Conservation (phyloP, 345 rosid species). For the Arabis alpina region DNA sequence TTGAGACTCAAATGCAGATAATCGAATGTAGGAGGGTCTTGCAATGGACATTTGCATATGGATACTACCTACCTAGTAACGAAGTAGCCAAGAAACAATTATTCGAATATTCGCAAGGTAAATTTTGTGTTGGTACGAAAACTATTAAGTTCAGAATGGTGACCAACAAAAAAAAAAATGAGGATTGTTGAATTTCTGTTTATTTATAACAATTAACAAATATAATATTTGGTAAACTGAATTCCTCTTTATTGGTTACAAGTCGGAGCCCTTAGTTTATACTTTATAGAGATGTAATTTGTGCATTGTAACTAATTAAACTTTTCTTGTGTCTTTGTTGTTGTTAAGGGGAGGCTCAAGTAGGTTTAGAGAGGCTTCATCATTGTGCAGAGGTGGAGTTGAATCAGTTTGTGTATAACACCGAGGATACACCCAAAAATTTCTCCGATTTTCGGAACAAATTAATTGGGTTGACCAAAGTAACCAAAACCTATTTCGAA, state of each 20-base stretch:
- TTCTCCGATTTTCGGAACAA: constrained; percentile 62
- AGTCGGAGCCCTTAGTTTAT: no score
- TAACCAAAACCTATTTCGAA: constrained; percentile 74
- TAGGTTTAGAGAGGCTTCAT: constrained; percentile 41
- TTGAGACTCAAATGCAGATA: no score
- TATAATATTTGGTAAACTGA: no score
- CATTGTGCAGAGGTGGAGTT: constrained; percentile 32
- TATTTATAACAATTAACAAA: no score
- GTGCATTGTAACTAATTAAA: no score
- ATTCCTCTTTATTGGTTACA: no score
- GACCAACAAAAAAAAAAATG: no score
- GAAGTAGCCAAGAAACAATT: constrained; percentile 49
- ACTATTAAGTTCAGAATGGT: no score
- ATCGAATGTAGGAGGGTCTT: constrained; percentile 85
- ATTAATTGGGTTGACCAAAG: constrained; percentile 60
- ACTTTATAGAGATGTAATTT: no score
- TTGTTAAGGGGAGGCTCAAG: constrained; percentile 35
- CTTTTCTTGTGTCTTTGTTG: neutral
- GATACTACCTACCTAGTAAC: constrained; percentile 65
- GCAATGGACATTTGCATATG: constrained; percentile 91
- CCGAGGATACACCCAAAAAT: constrained; percentile 39
- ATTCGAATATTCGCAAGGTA: constrained; percentile 83
- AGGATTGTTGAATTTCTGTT: no score
- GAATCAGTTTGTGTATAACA: neutral
- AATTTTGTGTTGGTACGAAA: no score